phyloP scores from a whole-genome alignment of 2,329 filamentous ascomycete species.

The Fusarium sp. region DNA sequence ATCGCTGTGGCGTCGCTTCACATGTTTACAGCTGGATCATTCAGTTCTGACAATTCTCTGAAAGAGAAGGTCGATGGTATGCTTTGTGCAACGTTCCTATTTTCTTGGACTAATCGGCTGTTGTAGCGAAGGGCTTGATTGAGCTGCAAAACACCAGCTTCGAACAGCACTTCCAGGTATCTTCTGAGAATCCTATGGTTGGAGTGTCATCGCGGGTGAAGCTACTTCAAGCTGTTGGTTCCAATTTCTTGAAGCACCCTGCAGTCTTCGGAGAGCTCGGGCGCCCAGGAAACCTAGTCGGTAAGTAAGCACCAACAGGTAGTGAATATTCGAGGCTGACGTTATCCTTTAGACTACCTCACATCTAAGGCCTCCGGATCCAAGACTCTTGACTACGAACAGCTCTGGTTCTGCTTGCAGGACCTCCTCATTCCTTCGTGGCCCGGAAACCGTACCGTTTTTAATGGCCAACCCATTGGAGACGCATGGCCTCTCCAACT shows the following conservation, averaged over 20 bases:
- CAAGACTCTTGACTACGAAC: constrained; percentile 7
- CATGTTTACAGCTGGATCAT: constrained; percentile 59
- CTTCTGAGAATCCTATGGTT: constrained; percentile 56
- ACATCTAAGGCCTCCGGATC: constrained; percentile 25
- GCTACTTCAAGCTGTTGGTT: constrained; percentile 55
- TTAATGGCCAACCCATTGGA: constrained; percentile 56
- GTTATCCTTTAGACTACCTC: constrained; percentile 51
- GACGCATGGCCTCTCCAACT: constrained; percentile 60
- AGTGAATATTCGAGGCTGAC: neutral
- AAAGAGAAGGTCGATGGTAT: constrained; percentile 50
- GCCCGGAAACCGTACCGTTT: constrained; percentile 62
- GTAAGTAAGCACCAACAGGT: constrained; percentile 43
- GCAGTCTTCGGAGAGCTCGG: constrained; percentile 55
- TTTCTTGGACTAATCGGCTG: neutral
- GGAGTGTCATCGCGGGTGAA: constrained; percentile 56
- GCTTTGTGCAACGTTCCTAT: rapidly evolving
- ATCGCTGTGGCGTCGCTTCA: constrained; percentile 62
- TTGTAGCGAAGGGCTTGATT: constrained; percentile 47
- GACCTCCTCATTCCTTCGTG: constrained; percentile 58
- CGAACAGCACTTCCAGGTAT: constrained; percentile 56
- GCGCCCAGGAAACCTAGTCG: constrained; percentile 60
- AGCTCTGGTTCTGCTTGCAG: constrained; percentile 56
- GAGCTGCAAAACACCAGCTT: constrained; percentile 49
- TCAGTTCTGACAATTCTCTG: constrained; percentile 35
- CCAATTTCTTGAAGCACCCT: constrained; percentile 51